phyloP scores from a whole-genome alignment of 1,284 basidiomycete genomes.

The Phylloporus sp. region DNA sequence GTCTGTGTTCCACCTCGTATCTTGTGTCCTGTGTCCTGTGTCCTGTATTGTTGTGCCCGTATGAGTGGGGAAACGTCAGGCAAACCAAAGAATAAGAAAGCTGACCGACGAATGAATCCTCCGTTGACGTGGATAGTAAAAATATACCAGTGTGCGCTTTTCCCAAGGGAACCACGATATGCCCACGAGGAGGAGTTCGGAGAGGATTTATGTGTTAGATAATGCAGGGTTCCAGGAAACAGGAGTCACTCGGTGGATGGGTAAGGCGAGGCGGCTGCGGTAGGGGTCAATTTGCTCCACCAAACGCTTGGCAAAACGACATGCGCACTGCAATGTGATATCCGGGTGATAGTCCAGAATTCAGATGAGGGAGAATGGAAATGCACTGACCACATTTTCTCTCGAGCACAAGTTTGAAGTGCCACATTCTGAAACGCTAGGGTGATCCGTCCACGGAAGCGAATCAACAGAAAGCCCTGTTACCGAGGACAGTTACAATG shows the following conservation, averaged over 20 bases:
- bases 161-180: slow-evolving; percentile 8
- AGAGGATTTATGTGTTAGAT: slow-evolving; percentile 20
- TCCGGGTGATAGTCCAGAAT: background rate
- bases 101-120: background rate
- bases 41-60: background rate
- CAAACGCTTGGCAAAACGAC: slow-evolving; percentile 7
- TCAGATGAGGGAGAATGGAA: slow-evolving; percentile 24
- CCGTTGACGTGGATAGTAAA: slow-evolving; percentile 13
- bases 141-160: background rate
- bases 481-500: background rate
- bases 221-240: slow-evolving; percentile 15
- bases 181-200: slow-evolving; percentile 21
- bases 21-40: background rate
- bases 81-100: background rate
- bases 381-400: slow-evolving; percentile 3
- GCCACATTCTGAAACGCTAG: background rate
- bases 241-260: slow-evolving; percentile 7
- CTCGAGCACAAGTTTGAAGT: slow-evolving; percentile 8
- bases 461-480: background rate
- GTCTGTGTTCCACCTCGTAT: background rate
- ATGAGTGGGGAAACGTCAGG: background rate
- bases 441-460: slow-evolving; percentile 5
- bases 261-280: slow-evolving; percentile 27
- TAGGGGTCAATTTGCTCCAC: slow-evolving; percentile 4
- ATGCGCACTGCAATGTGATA: slow-evolving; percentile 21